Evolutionary conservation across 116 monocot species (phyloP).

Genomic region (Zostera marina): DNA sequence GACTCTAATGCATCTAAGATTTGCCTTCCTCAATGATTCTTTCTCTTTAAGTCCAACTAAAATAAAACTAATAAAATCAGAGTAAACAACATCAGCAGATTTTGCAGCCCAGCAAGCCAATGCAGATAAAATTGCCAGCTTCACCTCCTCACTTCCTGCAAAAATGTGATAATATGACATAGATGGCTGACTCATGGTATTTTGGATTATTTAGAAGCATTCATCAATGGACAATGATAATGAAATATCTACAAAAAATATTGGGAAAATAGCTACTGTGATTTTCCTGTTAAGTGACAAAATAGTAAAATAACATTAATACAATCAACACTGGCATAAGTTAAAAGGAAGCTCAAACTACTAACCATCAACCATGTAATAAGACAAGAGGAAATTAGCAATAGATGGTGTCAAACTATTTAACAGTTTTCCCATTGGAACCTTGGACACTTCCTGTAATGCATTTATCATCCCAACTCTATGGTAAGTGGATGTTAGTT

Average conservation of each 20-base stretch:
- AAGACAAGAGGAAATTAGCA: constrained; percentile 49
- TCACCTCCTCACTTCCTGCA: constrained; percentile 92
- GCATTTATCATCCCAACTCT: constrained; percentile 88
- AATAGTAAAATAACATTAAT: neutral
- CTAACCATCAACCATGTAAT: constrained; percentile 81
- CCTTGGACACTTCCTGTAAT: constrained; percentile 60
- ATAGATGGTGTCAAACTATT: constrained; percentile 45
- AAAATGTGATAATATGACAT: neutral
- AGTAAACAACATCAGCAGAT: constrained; percentile 47
- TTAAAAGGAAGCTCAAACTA: neutral
- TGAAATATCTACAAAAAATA: too few species aligned
- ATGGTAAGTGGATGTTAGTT: constrained; percentile 67
- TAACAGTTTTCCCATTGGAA: constrained; percentile 41
- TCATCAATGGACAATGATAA: too few species aligned
- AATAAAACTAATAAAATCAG: constrained; percentile 65
- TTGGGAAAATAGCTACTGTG: too few species aligned
- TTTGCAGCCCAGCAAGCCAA: constrained; percentile 64
- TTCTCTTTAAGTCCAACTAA: constrained; percentile 74
- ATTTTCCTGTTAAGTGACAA: neutral
- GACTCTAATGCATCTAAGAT: constrained; percentile 57
- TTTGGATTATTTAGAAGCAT: too few species aligned
- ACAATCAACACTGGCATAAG: neutral
- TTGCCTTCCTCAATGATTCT: constrained; percentile 65
- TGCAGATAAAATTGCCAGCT: constrained; percentile 60
- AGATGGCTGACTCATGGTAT: too few species aligned